phyloP scores from a whole-genome alignment of 371 early-diverging fungal genomes.

The Mucor piriformis region DNA sequence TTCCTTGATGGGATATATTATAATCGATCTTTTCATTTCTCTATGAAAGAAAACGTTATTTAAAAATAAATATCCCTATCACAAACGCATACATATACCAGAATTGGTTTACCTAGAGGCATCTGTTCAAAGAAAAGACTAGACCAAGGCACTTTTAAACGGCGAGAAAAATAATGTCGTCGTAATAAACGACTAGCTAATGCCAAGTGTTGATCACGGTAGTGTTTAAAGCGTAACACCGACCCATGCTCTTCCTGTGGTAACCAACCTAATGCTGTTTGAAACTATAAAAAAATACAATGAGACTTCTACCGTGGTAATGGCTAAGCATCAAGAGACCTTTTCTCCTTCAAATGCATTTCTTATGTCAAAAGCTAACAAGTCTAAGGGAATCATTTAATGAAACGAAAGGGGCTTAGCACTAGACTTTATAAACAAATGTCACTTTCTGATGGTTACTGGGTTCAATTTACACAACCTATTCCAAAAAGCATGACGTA shows the following conservation, averaged over 20 bases:
- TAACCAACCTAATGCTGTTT: conserved; percentile 31
- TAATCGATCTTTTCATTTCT: conserved; percentile 33
- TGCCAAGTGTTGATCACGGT: conserved; percentile 35
- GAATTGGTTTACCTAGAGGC: conserved; percentile 27
- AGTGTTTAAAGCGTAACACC: conserved; percentile 38
- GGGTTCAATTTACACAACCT: no score
- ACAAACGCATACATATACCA: conserved; percentile 18
- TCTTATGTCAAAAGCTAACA: conserved; percentile 25
- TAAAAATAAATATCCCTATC: background rate
- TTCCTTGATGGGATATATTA: conserved; percentile 69
- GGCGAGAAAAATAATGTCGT: conserved; percentile 34
- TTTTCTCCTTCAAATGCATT: conserved; percentile 24
- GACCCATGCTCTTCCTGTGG: conserved; percentile 27
- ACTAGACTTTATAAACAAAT: conserved; percentile 8
- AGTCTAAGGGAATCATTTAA: conserved; percentile 12
- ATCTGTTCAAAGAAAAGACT: conserved; percentile 24
- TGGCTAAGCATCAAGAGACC: conserved; percentile 5
- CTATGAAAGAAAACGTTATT: background rate
- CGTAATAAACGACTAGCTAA: conserved; percentile 37
- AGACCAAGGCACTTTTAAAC: conserved; percentile 26
- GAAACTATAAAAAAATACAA: conserved; percentile 25
- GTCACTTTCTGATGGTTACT: conserved; percentile 5
- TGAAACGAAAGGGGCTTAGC: background rate
- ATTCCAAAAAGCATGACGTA: no score
- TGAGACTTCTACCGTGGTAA: background rate